Evolutionary conservation across 2,329 filamentous ascomycete genomes (phyloP).

Genomic region (Macrophomina phaseolina): DNA sequence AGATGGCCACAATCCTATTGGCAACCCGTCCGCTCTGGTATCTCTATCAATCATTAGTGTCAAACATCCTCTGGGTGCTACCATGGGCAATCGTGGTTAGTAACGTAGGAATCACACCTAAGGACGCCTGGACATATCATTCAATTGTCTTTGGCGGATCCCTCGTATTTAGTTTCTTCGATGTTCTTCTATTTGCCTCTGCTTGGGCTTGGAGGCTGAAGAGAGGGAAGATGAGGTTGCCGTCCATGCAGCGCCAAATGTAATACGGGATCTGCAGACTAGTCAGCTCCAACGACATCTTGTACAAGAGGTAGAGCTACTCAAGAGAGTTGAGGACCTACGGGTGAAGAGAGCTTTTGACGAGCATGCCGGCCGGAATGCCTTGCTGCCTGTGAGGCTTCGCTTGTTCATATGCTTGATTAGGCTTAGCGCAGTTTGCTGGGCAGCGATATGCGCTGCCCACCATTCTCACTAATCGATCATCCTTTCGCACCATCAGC

Average conservation of each 20-base stretch:
- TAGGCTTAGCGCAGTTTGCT: too few relatives aligned
- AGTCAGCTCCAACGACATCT: too few relatives aligned
- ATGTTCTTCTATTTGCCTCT: slow-evolving; percentile 56
- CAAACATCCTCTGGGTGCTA: slow-evolving; percentile 71
- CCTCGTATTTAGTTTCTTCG: slow-evolving; percentile 69
- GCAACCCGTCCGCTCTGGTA: slow-evolving; percentile 71
- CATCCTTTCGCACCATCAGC: too few relatives aligned
- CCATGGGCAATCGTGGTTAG: slow-evolving; percentile 72
- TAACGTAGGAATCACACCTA: slow-evolving; percentile 41
- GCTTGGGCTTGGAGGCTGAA: slow-evolving; percentile 60
- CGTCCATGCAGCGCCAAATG: slow-evolving; percentile 1
- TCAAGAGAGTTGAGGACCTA: too few relatives aligned
- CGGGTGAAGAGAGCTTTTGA: too few relatives aligned
- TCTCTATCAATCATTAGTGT: slow-evolving; percentile 68
- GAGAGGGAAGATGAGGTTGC: slow-evolving; percentile 13
- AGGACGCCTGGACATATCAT: slow-evolving; percentile 71
- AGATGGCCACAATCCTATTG: slow-evolving; percentile 68
- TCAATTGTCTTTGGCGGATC: slow-evolving; percentile 71
- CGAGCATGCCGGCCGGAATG: too few relatives aligned
- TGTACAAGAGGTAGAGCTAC: too few relatives aligned
- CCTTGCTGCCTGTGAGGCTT: too few relatives aligned
- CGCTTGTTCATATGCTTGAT: too few relatives aligned
- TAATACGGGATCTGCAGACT: not conserved
- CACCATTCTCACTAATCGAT: too few relatives aligned
- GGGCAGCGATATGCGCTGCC: too few relatives aligned